phyloP scores from a whole-genome alignment of 257 asterid species.

The Dorcoceras hygrometricum region DNA sequence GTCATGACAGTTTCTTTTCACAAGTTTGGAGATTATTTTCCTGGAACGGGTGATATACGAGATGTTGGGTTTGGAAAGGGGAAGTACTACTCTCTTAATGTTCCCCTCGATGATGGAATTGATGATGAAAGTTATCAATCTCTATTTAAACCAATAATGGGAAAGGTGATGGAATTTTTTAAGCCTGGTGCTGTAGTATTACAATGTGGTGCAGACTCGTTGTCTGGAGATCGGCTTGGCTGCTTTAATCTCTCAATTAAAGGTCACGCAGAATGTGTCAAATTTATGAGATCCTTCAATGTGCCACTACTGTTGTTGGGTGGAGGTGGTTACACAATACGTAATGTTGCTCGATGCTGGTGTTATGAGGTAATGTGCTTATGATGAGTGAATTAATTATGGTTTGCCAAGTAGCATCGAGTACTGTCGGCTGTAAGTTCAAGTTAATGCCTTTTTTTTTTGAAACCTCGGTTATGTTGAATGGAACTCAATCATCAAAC shows the following conservation, averaged over 20 bases:
- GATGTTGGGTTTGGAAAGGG: slow-evolving; percentile 61
- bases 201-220: slow-evolving; percentile 67
- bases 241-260: slow-evolving; percentile 64
- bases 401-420: slow-evolving; percentile 6
- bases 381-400: slow-evolving; percentile 3
- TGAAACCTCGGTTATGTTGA: slow-evolving; percentile 7
- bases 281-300: slow-evolving; percentile 57
- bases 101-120: slow-evolving; percentile 62
- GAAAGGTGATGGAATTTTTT: slow-evolving; percentile 59
- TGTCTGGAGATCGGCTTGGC: slow-evolving; percentile 64
- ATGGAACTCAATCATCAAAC: background rate
- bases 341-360: slow-evolving; percentile 73
- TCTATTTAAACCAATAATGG: slow-evolving; percentile 58
- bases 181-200: slow-evolving; percentile 61
- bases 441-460: slow-evolving; percentile 9
- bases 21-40: slow-evolving; percentile 65
- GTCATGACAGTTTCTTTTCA: slow-evolving; percentile 69
- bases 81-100: slow-evolving; percentile 59
- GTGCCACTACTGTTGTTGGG: slow-evolving; percentile 61
- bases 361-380: slow-evolving; percentile 48
- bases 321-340: slow-evolving; percentile 68
- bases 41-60: slow-evolving; percentile 64
- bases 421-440: slow-evolving; percentile 11
- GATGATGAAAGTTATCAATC: slow-evolving; percentile 64
- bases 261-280: slow-evolving; percentile 66